These are phyloP conservation scores for Prunus davidiana DNA, from an alignment of 306 rosid genomes.

Conservation along the genomic window DNA sequence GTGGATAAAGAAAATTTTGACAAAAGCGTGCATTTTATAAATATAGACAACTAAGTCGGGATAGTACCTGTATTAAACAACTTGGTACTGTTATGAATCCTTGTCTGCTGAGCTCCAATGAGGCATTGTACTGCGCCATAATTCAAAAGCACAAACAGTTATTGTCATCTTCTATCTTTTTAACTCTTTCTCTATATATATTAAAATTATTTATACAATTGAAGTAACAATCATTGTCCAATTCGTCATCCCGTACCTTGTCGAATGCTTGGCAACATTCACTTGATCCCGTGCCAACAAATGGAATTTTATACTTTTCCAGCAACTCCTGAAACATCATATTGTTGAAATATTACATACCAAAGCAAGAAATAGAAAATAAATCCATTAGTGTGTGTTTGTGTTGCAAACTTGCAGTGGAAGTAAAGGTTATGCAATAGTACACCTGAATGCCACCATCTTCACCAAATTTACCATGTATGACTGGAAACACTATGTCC, in stretches of 20 bases:
- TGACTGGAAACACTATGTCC: constrained; percentile 90
- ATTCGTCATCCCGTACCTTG: constrained; percentile 46
- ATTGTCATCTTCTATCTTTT: neutral
- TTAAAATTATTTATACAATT: neutral
- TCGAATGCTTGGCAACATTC: constrained; percentile 85
- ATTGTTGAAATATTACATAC: constrained; percentile 14
- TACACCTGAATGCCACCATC: constrained; percentile 94
- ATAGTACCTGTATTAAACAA: constrained; percentile 71
- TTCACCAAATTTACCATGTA: constrained; percentile 94
- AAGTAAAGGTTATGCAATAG: constrained; percentile 12
- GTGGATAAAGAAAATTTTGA: neutral
- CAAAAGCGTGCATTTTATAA: neutral
- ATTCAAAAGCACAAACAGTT: constrained; percentile 19
- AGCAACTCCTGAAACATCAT: constrained; percentile 63
- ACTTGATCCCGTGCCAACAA: constrained; percentile 90
- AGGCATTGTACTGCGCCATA: constrained; percentile 80
- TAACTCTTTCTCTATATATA: neutral
- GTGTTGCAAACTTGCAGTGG: neutral
- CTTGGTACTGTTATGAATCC: constrained; percentile 75
- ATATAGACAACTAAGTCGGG: neutral
- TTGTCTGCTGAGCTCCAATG: constrained; percentile 63
- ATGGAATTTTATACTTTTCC: constrained; percentile 78
- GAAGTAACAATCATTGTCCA: neutral
- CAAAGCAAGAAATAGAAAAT: neutral
- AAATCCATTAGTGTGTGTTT: neutral